These are phyloP conservation scores for Silene vulgaris DNA, from an alignment of 179 eudicot genomes.

Conservation along the genomic window DNA sequence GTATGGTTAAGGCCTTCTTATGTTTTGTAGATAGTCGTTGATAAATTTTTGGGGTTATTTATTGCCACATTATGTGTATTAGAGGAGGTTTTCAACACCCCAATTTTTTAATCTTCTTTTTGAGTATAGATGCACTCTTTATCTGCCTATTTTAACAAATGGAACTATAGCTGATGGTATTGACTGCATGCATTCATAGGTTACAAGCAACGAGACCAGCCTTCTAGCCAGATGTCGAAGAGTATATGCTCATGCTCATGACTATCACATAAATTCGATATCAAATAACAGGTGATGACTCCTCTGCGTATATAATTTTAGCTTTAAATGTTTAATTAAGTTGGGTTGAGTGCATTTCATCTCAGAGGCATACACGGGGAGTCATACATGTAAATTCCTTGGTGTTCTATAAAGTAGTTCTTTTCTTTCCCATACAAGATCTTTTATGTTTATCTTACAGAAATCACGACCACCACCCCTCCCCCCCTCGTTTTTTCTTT, in stretches of 20 bases:
- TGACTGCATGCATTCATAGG: constrained; percentile 39
- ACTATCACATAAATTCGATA: constrained; percentile 86
- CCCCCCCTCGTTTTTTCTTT: neutral
- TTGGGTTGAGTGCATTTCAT: neutral
- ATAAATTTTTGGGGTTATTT: neutral
- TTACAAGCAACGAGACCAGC: constrained; percentile 69
- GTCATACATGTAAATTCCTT: neutral
- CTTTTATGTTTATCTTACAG: neutral
- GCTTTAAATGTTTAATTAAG: constrained; percentile 2
- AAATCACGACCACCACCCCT: neutral
- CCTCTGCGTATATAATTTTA: neutral
- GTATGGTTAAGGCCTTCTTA: neutral
- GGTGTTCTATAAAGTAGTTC: neutral
- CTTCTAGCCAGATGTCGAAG: constrained; percentile 83
- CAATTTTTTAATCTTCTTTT: constrained; percentile 3
- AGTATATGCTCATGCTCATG: constrained; percentile 96
- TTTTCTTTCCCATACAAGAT: neutral
- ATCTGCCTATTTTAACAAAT: neutral
- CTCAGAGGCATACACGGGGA: neutral
- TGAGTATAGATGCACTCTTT: neutral
- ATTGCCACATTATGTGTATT: neutral
- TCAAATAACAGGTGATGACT: constrained; percentile 71
- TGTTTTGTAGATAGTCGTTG: neutral
- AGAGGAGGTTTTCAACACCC: neutral
- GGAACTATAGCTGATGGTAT: constrained; percentile 1